Base-by-base conservation (phyloP, 306 rosid genomes). In the Purshia tridentata region DNA sequence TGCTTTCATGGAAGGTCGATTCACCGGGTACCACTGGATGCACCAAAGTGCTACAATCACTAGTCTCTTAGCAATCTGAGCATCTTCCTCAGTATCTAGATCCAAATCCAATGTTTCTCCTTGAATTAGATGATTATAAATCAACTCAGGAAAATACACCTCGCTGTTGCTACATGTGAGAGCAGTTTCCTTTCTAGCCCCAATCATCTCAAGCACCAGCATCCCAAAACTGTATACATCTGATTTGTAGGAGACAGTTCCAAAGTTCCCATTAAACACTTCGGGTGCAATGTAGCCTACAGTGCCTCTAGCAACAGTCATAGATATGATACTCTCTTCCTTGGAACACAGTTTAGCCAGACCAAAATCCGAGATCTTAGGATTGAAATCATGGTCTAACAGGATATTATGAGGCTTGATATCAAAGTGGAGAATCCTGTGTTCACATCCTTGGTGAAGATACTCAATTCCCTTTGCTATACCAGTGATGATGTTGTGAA, bases 401-500 rank as follows among this genome's bases (percentile, higher is more conserved):
- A 85, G 67, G 13, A 82, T 51, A 67, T 85, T 85, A 22, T 55
- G 82, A 4, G 84, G 86, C 44, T 85, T 85, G 78, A 82, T 82
- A 13, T 82, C 86, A 16, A 81, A 82, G 51, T 82, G 88, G 49
- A 85, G 78, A 9, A 85, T 85, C 22, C 76, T 62, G 2, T 66
- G 78, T 9, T 79, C 78, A 35, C 74, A 70, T 8, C 88, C 88
- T 60, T 79, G 76, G 70, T 81, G 80, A 22, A 85, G 86, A 55
- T 82, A 85, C 55, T 82, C 88, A 16, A 85, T 70, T 66, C 86
- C 88, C 47, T 79, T 82, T 0, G 84, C 86, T 40, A 77, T 73
- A 9, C 88, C 86, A 3, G 23, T 56, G 70, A 81, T 75, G 40
- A 85, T 79, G 15, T 76, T 68, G 0, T 51, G 72, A 23, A 85